Evolutionary conservation across 768 basidiomycete species (phyloP).

Genomic region (Basidioascus undulatus): DNA sequence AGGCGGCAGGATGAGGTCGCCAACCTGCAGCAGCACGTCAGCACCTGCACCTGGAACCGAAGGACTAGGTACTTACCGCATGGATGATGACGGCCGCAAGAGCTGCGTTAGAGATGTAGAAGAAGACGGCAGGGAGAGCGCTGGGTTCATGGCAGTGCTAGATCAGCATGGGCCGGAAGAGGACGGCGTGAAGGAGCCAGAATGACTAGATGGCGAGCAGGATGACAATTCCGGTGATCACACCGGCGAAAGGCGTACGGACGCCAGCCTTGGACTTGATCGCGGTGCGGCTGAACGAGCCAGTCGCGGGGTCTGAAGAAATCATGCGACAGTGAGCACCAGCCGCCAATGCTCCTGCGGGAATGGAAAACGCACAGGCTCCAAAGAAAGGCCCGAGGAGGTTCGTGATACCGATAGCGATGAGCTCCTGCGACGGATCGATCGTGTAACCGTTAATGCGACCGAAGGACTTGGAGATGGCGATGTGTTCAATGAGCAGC

Average conservation of each 20-base stretch:
- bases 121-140: too few relatives aligned
- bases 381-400: too few relatives aligned
- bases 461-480: slow-evolving; percentile 75
- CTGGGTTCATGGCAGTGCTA: too few relatives aligned
- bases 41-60: slow-evolving; percentile 32
- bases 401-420: slow-evolving; percentile 90
- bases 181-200: too few relatives aligned
- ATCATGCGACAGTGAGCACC: too few relatives aligned
- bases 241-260: slow-evolving; percentile 77
- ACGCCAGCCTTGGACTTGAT: slow-evolving; percentile 91
- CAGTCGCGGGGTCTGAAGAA: slow-evolving; percentile 93
- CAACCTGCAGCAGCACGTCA: slow-evolving; percentile 8
- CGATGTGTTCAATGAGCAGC: slow-evolving; percentile 80
- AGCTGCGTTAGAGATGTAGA: slow-evolving; percentile 22
- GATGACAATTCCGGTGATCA: slow-evolving; percentile 63
- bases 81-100: slow-evolving; percentile 87
- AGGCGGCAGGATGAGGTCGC: slow-evolving; percentile 54
- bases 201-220: slow-evolving; percentile 85
- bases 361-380: too few relatives aligned
- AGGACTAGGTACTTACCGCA: too few relatives aligned
- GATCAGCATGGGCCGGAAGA: too few relatives aligned
- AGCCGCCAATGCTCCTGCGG: too few relatives aligned
- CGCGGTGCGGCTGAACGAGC: slow-evolving; percentile 95
- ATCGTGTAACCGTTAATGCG: slow-evolving; percentile 79
- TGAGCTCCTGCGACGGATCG: slow-evolving; percentile 70